Conservation (phyloP, 176 grass and related monocot genomes). For the Ampelocalamus luodianensis region DNA sequence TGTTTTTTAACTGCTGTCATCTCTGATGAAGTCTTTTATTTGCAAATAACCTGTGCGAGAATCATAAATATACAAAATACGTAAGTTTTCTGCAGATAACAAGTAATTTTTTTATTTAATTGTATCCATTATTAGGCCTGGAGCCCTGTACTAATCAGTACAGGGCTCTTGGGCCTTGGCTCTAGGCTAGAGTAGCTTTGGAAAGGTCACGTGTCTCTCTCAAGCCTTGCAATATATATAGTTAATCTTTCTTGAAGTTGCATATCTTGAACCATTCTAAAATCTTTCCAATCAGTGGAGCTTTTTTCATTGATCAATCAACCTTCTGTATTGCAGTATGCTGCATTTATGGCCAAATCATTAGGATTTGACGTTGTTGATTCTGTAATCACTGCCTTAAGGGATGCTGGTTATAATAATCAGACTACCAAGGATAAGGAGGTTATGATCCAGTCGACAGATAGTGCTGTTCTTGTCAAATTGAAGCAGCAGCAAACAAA, state of each 20-base stretch:
- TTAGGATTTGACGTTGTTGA: constrained; percentile 58
- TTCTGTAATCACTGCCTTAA: constrained; percentile 53
- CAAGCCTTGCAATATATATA: neutral
- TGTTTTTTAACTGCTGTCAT: neutral
- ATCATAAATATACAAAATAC: neutral
- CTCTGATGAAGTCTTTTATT: neutral
- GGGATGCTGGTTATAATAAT: constrained; percentile 63
- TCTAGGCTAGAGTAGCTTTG: neutral
- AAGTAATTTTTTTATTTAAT: neutral
- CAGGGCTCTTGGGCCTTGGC: too few relatives aligned
- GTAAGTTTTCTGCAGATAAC: neutral
- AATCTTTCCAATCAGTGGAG: constrained; percentile 1
- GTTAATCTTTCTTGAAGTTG: neutral
- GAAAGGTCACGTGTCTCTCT: neutral
- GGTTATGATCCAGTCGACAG: constrained; percentile 67
- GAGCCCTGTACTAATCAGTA: neutral
- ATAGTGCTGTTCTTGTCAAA: constrained; percentile 82
- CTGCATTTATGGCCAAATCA: constrained; percentile 56
- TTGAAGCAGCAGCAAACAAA: constrained; percentile 62
- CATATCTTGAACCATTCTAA: neutral
- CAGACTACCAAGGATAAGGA: constrained; percentile 36
- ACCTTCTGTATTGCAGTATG: constrained; percentile 55
- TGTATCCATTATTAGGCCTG: neutral
- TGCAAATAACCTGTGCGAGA: neutral
- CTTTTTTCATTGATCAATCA: constrained; percentile 6